Evolutionary conservation across 2,329 filamentous ascomycete genomes (phyloP), one percentile per base, ranked within the genome.

Genomic region (Cercospora sesami): DNA sequence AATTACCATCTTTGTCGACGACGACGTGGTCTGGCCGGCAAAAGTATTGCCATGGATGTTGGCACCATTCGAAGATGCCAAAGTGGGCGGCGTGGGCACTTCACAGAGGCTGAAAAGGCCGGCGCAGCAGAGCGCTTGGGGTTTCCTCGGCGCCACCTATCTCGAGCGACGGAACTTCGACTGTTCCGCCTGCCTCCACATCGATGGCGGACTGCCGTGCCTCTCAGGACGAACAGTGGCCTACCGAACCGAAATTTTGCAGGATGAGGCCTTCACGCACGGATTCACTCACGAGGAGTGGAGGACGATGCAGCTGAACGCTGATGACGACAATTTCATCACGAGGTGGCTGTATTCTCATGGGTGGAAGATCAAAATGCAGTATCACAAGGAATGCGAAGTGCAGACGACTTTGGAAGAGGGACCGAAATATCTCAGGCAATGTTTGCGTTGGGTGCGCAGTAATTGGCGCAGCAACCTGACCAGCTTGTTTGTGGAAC

Each of bases 391-490:
- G 59, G 92, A 96, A 78, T 96, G 92, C 75, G 92, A 96, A 80
- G 90, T 98, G 69, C 90, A 95, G 82, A 98, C 94, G 28, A 97
- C 94, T 3, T 85, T 98, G 48, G 94, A 97, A 80, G 91, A 94
- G 78, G 91, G 94, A 78, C 84, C 86, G 66, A 96, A 94, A 77
- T 98, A 96, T 77, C 83, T 98, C 71, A 94, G 92, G 78, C 94
- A 98, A 81, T 98, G 94, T 81, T 88, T 94, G 58, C 88, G 94
- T 59, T 98, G 94, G 94, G 93, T 95, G 53, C 89, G 94, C 76
- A 97, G 94, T 84, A 98, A 98, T 81, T 98, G 94, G 94, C 87
- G 94, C 78, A 97, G 93, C 83, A 98, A 98, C 80, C 90, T 93
- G 80, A 97, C 93, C 63, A 97, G 93, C 80, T 85, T 97, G 77